phyloP scores from a whole-genome alignment of 805 yeast species.

The Kuraishia piskuri region DNA sequence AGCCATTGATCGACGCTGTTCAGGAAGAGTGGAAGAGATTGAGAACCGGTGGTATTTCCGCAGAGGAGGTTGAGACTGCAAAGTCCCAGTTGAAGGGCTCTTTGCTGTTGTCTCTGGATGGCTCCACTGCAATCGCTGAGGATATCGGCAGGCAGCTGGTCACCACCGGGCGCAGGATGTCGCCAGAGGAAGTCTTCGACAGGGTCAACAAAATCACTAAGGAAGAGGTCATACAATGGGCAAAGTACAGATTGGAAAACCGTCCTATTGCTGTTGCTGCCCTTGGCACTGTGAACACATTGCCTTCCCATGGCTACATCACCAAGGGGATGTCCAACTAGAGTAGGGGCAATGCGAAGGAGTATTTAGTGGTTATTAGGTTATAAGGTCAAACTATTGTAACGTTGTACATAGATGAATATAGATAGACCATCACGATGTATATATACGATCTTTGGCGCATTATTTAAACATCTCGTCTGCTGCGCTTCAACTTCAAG shows the following conservation, averaged over 20 bases:
- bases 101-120: slow-evolving; percentile 79
- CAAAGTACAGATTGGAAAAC: slow-evolving; percentile 66
- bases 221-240: slow-evolving; percentile 81
- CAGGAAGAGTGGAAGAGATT: slow-evolving; percentile 85
- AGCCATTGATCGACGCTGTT: slow-evolving; percentile 63
- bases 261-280: slow-evolving; percentile 90
- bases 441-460: too few relatives aligned
- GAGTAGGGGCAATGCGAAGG: background rate
- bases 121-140: slow-evolving; percentile 93
- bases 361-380: background rate
- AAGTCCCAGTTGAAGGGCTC: slow-evolving; percentile 94
- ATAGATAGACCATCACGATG: background rate
- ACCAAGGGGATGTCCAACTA: background rate
- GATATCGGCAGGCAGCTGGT: slow-evolving; percentile 96
- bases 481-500: too few relatives aligned
- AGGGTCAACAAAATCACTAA: slow-evolving; percentile 72
- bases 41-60: slow-evolving; percentile 66
- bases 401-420: background rate
- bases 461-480: too few relatives aligned
- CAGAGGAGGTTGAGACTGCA: slow-evolving; percentile 86
- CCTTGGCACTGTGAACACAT: slow-evolving; percentile 38
- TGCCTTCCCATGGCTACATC: background rate
- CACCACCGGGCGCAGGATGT: slow-evolving; percentile 75
- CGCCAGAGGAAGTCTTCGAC: slow-evolving; percentile 67
- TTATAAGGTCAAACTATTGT: background rate